Evolutionary conservation across 352 stramenopile species (phyloP), one percentile per base, ranked within the genome.

Genomic region (Phytophthora syringae): DNA sequence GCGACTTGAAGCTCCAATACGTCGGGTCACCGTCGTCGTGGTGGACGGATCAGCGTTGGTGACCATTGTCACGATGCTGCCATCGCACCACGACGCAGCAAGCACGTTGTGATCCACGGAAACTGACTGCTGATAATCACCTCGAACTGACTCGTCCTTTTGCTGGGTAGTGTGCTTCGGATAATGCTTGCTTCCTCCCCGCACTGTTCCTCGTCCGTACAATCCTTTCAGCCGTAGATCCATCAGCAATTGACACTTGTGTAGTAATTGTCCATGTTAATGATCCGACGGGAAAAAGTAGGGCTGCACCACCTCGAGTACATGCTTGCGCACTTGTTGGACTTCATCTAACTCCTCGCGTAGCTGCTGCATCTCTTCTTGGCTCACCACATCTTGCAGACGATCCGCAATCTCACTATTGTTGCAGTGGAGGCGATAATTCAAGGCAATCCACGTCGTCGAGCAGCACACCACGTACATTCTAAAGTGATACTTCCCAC

Each of bases 401-500:
- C 60, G 55, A 47, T 71, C 48, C 7, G 65, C 15, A 30, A 78
- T 62, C 9, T 59, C 39, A 44, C 60, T 70, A 7, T 42, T 24
- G 27, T 34, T 55, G 30, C 60, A 66, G 22, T 74, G 70, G 3
- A 77, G 32, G 27, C 59, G 56, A 37, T 71, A 74, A 42, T 48
- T 66, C 0, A 74, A 16, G 3, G 52, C 48, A 10, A 77, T 50
- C 64, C 70, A 77, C 21, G 59, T 57, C 5, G 64, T 74, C 7
- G 70, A 36, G 24, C 70, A 74, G 37, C 64, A 74, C 13, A 51
- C 52, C 37, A 57, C 48, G 52, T 77, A 71, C 18, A 77, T 34
- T 52, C 61, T 56, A 56, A 77, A 77, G 40, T 74, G 64, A 37
- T 67, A 73, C 28, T 77, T 75, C 2, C 60, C 72, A 27, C 21